A percentile compares a stretch with the other conserved stretches of the same genome.
These are phyloP conservation scores for Dipodascus albidus DNA, from an alignment of 805 yeast genomes.

Conservation along the genomic window DNA sequence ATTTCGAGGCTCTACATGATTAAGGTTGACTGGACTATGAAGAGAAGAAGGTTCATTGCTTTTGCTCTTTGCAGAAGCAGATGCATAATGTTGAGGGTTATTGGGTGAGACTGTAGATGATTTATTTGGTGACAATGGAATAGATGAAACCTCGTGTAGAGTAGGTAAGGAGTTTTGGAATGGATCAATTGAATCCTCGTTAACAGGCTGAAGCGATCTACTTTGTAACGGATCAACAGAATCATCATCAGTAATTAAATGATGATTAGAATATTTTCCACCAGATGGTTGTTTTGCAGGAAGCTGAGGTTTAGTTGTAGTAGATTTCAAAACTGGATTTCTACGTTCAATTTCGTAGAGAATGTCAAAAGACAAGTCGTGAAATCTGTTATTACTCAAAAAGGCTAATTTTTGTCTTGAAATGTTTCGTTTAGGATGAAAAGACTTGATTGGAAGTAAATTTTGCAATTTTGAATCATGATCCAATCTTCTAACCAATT, in stretches of 20 bases:
- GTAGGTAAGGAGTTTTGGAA: background rate
- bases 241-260: no score
- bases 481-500: constrained; percentile 55
- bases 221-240: no score
- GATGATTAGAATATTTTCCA: no score
- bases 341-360: constrained; percentile 77
- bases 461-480: constrained; percentile 39
- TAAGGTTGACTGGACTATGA: background rate
- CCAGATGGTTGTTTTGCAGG: background rate
- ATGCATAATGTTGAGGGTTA: no score
- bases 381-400: constrained; percentile 70
- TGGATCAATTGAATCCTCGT: background rate
- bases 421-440: constrained; percentile 91
- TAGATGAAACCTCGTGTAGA: background rate
- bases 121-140: background rate
- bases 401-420: constrained; percentile 87
- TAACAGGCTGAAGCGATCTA: no score
- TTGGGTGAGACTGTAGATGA: no score
- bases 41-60: no score
- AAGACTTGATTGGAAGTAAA: constrained; percentile 56
- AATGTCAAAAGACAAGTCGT: constrained; percentile 85
- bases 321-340: constrained; percentile 25
- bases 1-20: background rate
- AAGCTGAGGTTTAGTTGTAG: background rate
- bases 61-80: no score